Percentiles rank a stretch among this genome's conserved stretches.
phyloP scores from a whole-genome alignment of 2,329 filamentous ascomycete species.

The Sphaerulina vaccinii region DNA sequence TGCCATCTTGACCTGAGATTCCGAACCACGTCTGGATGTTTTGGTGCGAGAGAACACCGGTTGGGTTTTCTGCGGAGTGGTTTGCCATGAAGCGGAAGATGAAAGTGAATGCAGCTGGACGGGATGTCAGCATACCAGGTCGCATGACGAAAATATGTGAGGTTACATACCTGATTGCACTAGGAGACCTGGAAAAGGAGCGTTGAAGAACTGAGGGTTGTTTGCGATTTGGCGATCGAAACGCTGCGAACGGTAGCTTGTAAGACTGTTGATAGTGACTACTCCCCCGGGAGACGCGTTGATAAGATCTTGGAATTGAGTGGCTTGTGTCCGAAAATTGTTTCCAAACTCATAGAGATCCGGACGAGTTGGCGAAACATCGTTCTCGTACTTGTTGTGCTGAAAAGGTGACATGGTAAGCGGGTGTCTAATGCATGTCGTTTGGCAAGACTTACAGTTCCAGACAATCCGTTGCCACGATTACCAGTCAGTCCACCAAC shows the following conservation, averaged over 20 bases:
- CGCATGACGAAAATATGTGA: too few species aligned
- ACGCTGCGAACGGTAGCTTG: conserved; percentile 20
- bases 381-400: conserved; percentile 41
- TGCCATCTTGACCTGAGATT: conserved; percentile 24
- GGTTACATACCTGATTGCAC: conserved; percentile 17
- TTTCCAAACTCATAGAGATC: conserved; percentile 36
- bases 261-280: conserved; percentile 22
- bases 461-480: conserved; percentile 22
- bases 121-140: too few species aligned
- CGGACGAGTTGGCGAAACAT: conserved; percentile 36
- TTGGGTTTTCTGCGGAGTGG: conserved; percentile 26
- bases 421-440: background rate
- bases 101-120: conserved; percentile 26
- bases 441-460: conserved; percentile 1
- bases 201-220: conserved; percentile 34
- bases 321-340: conserved; percentile 29
- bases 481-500: conserved; percentile 10
- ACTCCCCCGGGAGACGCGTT: conserved; percentile 23
- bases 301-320: conserved; percentile 34
- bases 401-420: background rate
- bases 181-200: conserved; percentile 12
- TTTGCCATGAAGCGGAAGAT: conserved; percentile 36
- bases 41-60: conserved; percentile 23
- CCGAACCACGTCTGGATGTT: conserved; percentile 30
- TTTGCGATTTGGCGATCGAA: conserved; percentile 28